phyloP scores from a whole-genome alignment of 179 eudicot species.

The Beta lomatogona region DNA sequence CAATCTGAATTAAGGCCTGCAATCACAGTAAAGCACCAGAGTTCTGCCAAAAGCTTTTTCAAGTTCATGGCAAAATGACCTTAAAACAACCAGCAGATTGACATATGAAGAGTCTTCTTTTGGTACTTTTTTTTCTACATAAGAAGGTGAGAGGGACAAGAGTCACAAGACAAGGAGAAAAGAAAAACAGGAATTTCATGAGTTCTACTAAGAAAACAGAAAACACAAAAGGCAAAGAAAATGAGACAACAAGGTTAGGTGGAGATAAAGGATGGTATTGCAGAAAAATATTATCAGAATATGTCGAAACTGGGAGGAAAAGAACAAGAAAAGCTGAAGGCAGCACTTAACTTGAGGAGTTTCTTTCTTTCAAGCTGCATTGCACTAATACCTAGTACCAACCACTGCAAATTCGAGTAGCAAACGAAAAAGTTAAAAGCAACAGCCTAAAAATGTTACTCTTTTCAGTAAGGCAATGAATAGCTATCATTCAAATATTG shows the following conservation, averaged over 20 bases:
- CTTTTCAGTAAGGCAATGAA: slow-evolving; percentile 14
- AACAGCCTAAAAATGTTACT: slow-evolving; percentile 25
- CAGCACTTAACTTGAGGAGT: slow-evolving; percentile 19
- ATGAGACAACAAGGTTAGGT: slow-evolving; percentile 21
- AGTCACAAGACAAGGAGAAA: neutral
- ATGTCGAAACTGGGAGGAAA: slow-evolving; percentile 14
- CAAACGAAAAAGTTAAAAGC: slow-evolving; percentile 18
- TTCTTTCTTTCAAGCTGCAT: slow-evolving; percentile 26
- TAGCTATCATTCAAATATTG: slow-evolving; percentile 17
- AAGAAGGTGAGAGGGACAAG: slow-evolving; percentile 4
- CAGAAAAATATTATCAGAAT: slow-evolving; percentile 21
- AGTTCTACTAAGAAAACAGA: neutral
- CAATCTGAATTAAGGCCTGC: neutral
- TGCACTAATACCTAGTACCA: slow-evolving; percentile 23
- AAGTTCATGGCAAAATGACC: neutral
- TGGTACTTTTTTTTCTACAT: neutral
- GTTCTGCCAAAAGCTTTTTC: slow-evolving; percentile 1
- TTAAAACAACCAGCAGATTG: neutral
- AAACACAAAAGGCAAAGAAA: neutral
- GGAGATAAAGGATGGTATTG: slow-evolving; percentile 20
- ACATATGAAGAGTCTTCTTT: neutral
- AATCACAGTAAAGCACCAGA: slow-evolving; percentile 1
- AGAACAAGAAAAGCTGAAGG: slow-evolving; percentile 27
- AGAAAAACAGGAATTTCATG: neutral
- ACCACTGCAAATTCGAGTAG: slow-evolving; percentile 12